These are phyloP conservation scores for Sugiyamaella lignohabitans DNA, from an alignment of 805 yeast genomes.

Conservation along the genomic window DNA sequence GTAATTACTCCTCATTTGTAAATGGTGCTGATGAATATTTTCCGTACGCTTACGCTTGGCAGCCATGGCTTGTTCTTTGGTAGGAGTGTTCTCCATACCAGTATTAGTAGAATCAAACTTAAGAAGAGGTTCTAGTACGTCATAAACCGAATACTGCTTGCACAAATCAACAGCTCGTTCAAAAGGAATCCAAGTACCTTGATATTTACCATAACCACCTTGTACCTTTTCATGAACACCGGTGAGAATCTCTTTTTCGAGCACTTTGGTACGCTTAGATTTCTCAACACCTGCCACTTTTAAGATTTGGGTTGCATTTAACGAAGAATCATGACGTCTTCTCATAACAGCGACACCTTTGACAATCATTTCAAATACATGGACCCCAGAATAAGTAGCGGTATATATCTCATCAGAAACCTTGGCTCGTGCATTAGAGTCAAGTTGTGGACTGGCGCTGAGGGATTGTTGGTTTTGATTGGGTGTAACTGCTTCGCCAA, in stretches of 20 bases:
- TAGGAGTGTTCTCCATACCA: slow-evolving; percentile 39
- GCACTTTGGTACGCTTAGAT: slow-evolving; percentile 53
- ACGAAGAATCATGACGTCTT: slow-evolving; percentile 53
- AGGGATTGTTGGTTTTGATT: not conserved
- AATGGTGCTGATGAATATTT: not conserved
- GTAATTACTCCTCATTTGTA: slow-evolving; percentile 5
- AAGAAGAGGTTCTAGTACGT: slow-evolving; percentile 45
- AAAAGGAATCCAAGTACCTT: slow-evolving; percentile 70
- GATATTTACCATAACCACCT: slow-evolving; percentile 70
- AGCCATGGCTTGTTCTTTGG: slow-evolving; percentile 43
- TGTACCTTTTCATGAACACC: slow-evolving; percentile 66
- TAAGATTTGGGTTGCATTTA: slow-evolving; percentile 67
- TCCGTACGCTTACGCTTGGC: slow-evolving; percentile 22
- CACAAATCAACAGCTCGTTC: slow-evolving; percentile 54
- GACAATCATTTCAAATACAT: slow-evolving; percentile 55
- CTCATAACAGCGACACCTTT: slow-evolving; percentile 62
- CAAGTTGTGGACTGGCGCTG: slow-evolving; percentile 8
- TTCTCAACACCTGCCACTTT: slow-evolving; percentile 64
- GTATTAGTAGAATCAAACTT: slow-evolving; percentile 36
- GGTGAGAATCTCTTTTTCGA: slow-evolving; percentile 57
- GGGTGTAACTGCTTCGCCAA: not conserved
- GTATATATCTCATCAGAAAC: slow-evolving; percentile 35
- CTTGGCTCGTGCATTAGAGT: not conserved
- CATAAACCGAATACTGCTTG: slow-evolving; percentile 52
- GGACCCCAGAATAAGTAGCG: slow-evolving; percentile 58